These are phyloP conservation scores for Cudoniella acicularis DNA, from an alignment of 495 filamentous ascomycete species.

Conservation along the genomic window DNA sequence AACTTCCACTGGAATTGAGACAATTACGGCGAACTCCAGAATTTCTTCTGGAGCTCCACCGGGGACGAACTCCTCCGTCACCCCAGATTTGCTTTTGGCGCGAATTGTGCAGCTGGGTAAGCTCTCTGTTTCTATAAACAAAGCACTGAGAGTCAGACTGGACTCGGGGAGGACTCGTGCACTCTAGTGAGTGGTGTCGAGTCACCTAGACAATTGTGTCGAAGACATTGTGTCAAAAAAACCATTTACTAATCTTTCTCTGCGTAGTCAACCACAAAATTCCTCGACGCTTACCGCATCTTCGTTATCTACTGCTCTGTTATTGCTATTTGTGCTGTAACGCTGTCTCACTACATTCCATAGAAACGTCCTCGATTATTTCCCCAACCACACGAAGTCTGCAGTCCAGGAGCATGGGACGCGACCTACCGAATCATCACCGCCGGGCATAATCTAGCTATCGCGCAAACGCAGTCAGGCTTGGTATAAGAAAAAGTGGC, in stretches of 20 bases:
- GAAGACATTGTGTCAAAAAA: neutral
- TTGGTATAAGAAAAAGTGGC: slow-evolving; percentile 5
- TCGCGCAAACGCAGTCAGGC: slow-evolving; percentile 1
- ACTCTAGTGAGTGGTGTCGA: neutral
- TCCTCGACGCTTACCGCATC: neutral
- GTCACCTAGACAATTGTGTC: neutral
- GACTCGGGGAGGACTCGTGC: neutral
- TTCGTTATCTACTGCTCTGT: neutral
- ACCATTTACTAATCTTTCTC: neutral
- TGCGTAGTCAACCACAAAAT: neutral
- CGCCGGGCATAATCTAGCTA: slow-evolving; percentile 5
- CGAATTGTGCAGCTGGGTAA: slow-evolving; percentile 8
- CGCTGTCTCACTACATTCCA: neutral
- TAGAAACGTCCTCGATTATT: neutral
- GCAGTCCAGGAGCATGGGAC: neutral
- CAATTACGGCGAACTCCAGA: neutral
- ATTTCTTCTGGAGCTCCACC: neutral
- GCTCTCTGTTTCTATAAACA: neutral
- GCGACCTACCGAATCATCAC: slow-evolving; percentile 6
- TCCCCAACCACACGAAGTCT: neutral
- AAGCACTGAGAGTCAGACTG: neutral
- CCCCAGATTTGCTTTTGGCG: slow-evolving; percentile 8
- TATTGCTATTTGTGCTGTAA: neutral
- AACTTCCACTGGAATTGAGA: neutral
- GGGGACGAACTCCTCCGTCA: slow-evolving; percentile 4